Base-by-base conservation (phyloP, 352 stramenopile genomes). In the Blastocystis sp. region DNA sequence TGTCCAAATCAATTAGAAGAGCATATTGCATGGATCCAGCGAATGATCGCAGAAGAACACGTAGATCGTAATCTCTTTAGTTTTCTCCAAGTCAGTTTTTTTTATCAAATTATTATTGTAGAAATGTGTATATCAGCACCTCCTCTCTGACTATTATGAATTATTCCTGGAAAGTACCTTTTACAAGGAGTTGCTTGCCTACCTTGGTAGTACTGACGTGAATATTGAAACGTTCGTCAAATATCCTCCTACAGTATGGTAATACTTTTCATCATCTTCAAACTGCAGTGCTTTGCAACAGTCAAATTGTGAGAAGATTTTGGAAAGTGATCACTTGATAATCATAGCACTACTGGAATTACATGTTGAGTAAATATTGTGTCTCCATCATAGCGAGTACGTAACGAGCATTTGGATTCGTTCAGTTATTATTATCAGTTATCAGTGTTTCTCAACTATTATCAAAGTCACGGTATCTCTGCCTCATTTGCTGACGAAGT, bases 41-140 rank as follows among this genome's bases (percentile, higher is more conserved):
- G 53, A 55, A 43, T 30, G 16, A 39, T 85, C 13, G 2, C 26
- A 16, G 53, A 68, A n/a, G n/a, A 68, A 30, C 24, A 43, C 5
- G 50, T 30, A 30, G 68, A 85, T 65, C 26, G 65, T 8, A 85
- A 69, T 65, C 63, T 85, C 53, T 85, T 68, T 85, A 54, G n/a
- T 30, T 85, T 66, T 66, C 34, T 85, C 24, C 73, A 85, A 66
- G 73, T 69, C 63, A 56, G 30, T 8, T 26, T n/a, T 45, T 13
- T 16, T 20, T 41, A 26, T 24, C 3, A 30, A 18, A 68, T 43
- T 9, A 0, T 6, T 85, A 34, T 34, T 34, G 30, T 34, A 85
- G 73, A 47, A 66, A 2, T 85, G 73, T 41, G 47, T 85, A 54
- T 85, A 85, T 50, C 34, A 30, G 9, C 68, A 85, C 53, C 8